Percentiles rank a stretch among this genome's conserved stretches.
phyloP scores from a whole-genome alignment of 2,329 filamentous ascomycete species.

The Tricladium varicosporioides region DNA sequence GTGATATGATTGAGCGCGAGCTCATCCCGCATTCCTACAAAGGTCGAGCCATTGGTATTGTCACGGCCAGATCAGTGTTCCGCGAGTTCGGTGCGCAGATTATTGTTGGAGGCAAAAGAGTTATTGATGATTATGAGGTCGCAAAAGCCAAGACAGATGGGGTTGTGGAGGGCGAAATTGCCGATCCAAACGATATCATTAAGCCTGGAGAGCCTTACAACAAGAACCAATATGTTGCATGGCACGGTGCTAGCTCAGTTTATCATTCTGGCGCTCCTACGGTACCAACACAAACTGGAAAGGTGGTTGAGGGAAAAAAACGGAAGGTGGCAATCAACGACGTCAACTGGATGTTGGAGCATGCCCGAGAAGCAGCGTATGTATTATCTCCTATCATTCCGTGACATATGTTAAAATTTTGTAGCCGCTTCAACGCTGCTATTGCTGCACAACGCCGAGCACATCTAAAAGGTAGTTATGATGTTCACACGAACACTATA shows the following conservation, averaged over 20 bases:
- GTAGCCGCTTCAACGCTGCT: slow-evolving; percentile 78
- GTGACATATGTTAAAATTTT: slow-evolving; percentile 10
- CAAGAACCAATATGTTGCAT: slow-evolving; percentile 97
- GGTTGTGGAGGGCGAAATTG: slow-evolving; percentile 82
- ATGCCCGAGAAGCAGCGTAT: slow-evolving; percentile 86
- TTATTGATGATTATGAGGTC: slow-evolving; percentile 88
- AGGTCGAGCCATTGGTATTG: slow-evolving; percentile 92
- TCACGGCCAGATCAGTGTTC: slow-evolving; percentile 94
- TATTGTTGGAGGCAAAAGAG: slow-evolving; percentile 81
- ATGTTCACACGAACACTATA: slow-evolving; percentile 90
- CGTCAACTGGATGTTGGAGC: slow-evolving; percentile 94
- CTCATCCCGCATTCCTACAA: slow-evolving; percentile 99
- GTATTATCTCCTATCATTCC: slow-evolving; percentile 27
- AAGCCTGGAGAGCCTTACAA: slow-evolving; percentile 86
- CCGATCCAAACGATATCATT: slow-evolving; percentile 84
- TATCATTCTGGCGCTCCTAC: slow-evolving; percentile 82
- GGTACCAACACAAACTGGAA: slow-evolving; percentile 72
- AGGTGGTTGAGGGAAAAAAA: slow-evolving; percentile 74
- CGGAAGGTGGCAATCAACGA: slow-evolving; percentile 85
- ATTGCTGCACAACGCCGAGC: slow-evolving; percentile 63
- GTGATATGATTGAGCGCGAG: slow-evolving; percentile 90
- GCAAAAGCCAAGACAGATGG: slow-evolving; percentile 72
- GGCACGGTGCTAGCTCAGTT: slow-evolving; percentile 94
- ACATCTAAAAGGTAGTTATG: slow-evolving; percentile 78
- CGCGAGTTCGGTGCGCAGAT: slow-evolving; percentile 94